Conservation (phyloP, 495 filamentous ascomycete genomes). For the Hapsidospora chrysogenum region DNA sequence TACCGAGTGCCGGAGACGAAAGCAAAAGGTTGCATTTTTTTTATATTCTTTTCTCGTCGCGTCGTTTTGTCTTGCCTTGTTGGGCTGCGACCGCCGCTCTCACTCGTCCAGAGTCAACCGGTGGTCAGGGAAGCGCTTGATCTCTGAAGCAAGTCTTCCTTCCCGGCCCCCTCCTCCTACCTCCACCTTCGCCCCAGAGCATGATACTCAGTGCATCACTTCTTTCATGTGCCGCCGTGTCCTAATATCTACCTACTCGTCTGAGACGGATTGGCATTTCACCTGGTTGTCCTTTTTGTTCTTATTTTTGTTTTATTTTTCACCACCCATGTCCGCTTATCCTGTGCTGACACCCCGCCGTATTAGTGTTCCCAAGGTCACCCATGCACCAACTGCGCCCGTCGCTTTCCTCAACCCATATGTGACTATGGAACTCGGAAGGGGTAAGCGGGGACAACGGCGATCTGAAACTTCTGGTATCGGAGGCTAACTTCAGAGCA, state of each 20-base stretch:
- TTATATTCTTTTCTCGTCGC: too few relatives aligned
- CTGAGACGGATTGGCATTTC: neutral
- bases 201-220: too few relatives aligned
- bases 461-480: too few relatives aligned
- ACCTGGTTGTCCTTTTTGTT: neutral
- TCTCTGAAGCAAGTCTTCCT: neutral
- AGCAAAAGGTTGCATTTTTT: conserved; percentile 28
- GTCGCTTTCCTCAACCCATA: conserved; percentile 18
- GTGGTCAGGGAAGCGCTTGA: neutral
- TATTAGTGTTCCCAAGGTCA: conserved; percentile 22
- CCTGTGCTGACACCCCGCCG: too few relatives aligned
- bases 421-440: conserved; percentile 16
- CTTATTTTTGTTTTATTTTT: too few relatives aligned
- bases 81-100: neutral
- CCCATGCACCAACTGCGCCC: conserved; percentile 21
- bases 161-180: neutral
- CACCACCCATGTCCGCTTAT: too few relatives aligned
- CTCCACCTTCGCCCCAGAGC: neutral
- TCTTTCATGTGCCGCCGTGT: neutral
- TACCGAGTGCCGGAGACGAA: conserved; percentile 20
- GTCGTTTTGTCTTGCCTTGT: neutral
- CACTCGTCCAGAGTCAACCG: neutral
- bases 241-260: neutral
- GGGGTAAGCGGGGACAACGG: neutral
- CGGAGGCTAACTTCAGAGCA: conserved; percentile 2